Conservation (phyloP, 192 early-diverging fungal genomes). For the Kappamyces sp. region DNA sequence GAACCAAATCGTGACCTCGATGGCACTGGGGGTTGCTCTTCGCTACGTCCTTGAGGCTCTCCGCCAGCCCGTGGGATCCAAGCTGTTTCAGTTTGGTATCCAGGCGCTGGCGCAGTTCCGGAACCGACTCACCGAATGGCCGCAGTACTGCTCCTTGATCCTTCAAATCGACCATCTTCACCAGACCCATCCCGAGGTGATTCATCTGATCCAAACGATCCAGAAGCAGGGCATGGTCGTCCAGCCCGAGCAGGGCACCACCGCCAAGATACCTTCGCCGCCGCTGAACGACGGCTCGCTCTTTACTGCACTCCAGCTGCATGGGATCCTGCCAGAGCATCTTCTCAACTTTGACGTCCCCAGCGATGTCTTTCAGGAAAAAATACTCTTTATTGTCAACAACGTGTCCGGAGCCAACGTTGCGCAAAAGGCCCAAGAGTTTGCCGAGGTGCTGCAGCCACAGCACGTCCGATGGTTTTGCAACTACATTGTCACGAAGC, state of each 20-base stretch:
- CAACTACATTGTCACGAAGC: slow-evolving; percentile 89
- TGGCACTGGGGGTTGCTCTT: slow-evolving; percentile 78
- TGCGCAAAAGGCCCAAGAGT: slow-evolving; percentile 66
- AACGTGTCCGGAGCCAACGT: slow-evolving; percentile 87
- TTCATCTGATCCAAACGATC: slow-evolving; percentile 55
- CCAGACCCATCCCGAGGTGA: slow-evolving; percentile 69
- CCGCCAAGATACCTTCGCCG: slow-evolving; percentile 14
- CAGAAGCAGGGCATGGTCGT: slow-evolving; percentile 14
- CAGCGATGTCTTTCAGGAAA: slow-evolving; percentile 67
- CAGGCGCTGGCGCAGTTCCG: slow-evolving; percentile 81
- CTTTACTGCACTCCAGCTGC: slow-evolving; percentile 60
- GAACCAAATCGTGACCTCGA: slow-evolving; percentile 74
- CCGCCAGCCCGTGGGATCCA: slow-evolving; percentile 67
- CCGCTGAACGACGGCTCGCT: slow-evolving; percentile 36
- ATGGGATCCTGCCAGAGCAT: slow-evolving; percentile 39
- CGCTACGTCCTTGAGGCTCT: slow-evolving; percentile 85
- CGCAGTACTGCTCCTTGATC: slow-evolving; percentile 77
- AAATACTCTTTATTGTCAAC: slow-evolving; percentile 96
- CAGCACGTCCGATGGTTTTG: slow-evolving; percentile 83
- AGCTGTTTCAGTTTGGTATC: slow-evolving; percentile 87
- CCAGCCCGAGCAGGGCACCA: slow-evolving; percentile 6
- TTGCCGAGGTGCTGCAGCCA: slow-evolving; percentile 68
- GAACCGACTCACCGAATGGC: slow-evolving; percentile 79
- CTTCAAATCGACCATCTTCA: slow-evolving; percentile 78
- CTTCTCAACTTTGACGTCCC: slow-evolving; percentile 50